Evolutionary conservation across 2,329 filamentous ascomycete species (phyloP), one percentile per base, ranked within the genome.

Genomic region (Colletotrichum agaves): DNA sequence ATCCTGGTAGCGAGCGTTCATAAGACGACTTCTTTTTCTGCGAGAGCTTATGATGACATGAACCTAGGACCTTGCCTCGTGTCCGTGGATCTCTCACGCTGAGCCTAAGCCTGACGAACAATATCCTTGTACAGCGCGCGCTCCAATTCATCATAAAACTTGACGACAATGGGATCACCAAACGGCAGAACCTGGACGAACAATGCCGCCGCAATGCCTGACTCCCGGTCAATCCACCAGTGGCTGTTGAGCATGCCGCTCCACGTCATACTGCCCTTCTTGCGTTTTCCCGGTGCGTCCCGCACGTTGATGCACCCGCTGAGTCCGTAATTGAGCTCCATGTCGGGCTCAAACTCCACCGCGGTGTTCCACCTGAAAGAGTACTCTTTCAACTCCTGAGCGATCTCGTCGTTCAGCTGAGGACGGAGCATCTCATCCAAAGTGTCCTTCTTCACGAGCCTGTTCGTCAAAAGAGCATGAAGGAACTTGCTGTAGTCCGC

Each of bases 201-300:
- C 47, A 84, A 59, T 5, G 75, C 77, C 0, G 73, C 81, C 1
- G 77, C 82, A 46, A 84, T 76, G 8, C 82, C 82, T 0, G 75
- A 75, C 65, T 75, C 70, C 5, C 69, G 71, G 56, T 81, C 79
- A 21, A 80, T 72, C 79, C 79, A 81, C 82, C 82, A 84, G 62
- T 77, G 77, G 17, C 77, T 75, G 63, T 83, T 83, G 21, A 72
- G 73, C 66, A 79, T 77, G 37, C 82, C 82, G n/a, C 74, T 74
- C 82, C 82, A 84, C 73, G 77, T 80, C 62, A 84, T 65, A 37
- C 80, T 83, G 0, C 81, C 81, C 70, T 77, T 79, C 52, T 72
- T 75, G 41, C 82, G 74, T 75, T 80, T 81, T 0, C 78, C 79
- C 0, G 77, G 75, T 7, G 79, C 73, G 60, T 83, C 78, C 27